Evolutionary conservation across 176 grass and related monocot species (phyloP), one percentile per base, ranked within the genome.

Genomic region (Elymus sibiricus): DNA sequence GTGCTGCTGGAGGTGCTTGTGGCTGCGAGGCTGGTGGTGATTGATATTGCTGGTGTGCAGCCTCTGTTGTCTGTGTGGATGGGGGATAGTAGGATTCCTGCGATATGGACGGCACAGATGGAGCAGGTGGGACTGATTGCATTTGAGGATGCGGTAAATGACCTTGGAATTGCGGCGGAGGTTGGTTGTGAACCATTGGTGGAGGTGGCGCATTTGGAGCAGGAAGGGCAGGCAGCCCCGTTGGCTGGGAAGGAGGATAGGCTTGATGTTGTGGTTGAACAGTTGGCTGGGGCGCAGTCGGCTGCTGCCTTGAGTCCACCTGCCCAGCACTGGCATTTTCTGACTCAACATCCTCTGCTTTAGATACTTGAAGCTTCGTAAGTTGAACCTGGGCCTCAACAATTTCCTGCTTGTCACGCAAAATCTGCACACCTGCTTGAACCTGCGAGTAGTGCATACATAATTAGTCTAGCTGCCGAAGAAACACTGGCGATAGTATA

Each of bases 361-460:
- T 89, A 15, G 87, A 85, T 35, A 80, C 38, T 79, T 94, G 90
- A 55, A 99, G 61, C 75, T 96, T 95, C 32, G 90, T 42, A 71
- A 94, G 97, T 29, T 94, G 92, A 37, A 96, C 31, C 76, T 93
- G 94, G 16, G 90, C 73, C 76, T 94, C 94, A 13, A 91, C 78
- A 77, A 91, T 94, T 74, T 94, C 90, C 83, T 99, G 97, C 43
- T 96, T 99, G 85, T 99, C 97, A 43, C 92, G 92, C 75, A 99
- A 79, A 88, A 96, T 86, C 42, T 96, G 97, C 39, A 96, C 92
- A 25, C 88, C 90, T 21, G 90, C 68, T 80, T 96, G 94, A 55
- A 99, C 97, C 97, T 99, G 83, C 76, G 67, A 17, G 11, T 32
- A 58, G 47, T 5, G 39, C 31, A 84, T 46, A 43, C 49, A 88